A percentile compares a stretch with the other conserved stretches of the same genome.
Evolutionary conservation across 2,329 filamentous ascomycete species (phyloP).

Genomic region (Ceratocystis eucalypticola): DNA sequence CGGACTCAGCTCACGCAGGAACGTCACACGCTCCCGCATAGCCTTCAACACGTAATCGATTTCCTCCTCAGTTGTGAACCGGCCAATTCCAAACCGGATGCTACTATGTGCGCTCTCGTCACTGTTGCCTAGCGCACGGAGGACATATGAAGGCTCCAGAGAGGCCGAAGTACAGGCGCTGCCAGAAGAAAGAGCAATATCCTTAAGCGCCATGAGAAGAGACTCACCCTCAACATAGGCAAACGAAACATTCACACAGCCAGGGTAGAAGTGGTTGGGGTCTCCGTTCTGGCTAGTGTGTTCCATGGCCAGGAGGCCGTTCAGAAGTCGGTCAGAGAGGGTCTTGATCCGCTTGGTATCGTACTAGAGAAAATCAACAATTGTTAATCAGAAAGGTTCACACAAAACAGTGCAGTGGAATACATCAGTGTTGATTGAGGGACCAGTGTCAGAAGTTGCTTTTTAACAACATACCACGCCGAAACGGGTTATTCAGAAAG

Average conservation of each 20-base stretch:
- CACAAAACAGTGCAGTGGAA: conserved; percentile 5
- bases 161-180: conserved; percentile 96
- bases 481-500: conserved; percentile 67
- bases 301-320: conserved; percentile 75
- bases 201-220: conserved; percentile 93
- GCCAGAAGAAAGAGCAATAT: conserved; percentile 91
- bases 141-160: conserved; percentile 88
- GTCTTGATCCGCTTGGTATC: conserved; percentile 71
- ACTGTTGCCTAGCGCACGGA: conserved; percentile 85
- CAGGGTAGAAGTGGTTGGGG: conserved; percentile 71
- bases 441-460: conserved; percentile 50
- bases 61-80: conserved; percentile 88
- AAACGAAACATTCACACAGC: conserved; percentile 96
- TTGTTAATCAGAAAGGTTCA: conserved; percentile 1
- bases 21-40: conserved; percentile 77
- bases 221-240: conserved; percentile 98
- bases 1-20: conserved; percentile 86
- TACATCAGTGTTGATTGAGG: conserved; percentile 3
- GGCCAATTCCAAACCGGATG: conserved; percentile 92
- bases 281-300: conserved; percentile 89
- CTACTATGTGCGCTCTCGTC: conserved; percentile 97
- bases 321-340: conserved; percentile 70
- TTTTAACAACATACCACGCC: conserved; percentile 44
- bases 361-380: conserved; percentile 47
- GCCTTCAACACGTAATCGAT: conserved; percentile 97